Evolutionary conservation across 2,329 filamentous ascomycete species (phyloP), one percentile per base, ranked within the genome.

Genomic region (Ascochyta koolunga): DNA sequence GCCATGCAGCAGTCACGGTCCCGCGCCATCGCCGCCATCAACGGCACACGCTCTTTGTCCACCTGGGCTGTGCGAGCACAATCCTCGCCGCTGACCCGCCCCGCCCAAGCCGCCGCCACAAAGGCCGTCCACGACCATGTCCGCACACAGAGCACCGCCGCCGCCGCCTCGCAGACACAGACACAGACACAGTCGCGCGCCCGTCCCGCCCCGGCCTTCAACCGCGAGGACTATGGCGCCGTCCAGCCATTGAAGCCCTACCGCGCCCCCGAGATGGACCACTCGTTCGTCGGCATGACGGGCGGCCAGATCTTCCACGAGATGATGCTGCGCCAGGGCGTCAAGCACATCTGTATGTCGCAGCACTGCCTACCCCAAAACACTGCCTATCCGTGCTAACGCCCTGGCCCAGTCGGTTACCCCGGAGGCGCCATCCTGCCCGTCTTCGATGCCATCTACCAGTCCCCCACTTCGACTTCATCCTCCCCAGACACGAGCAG

Each of bases 391-490:
- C 16, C 39, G 7, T 40, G 32, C 60, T 64, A 63, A 64, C 53
- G 64, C 29, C 62, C 57, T 58, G 68, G 62, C 57, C 57, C 69
- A 82, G 79, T 82, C 58, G 80, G 80, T 33, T 98, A 98, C 79
- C 91, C 93, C 64, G 93, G 93, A 69, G 93, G 95, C 73, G 93
- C 95, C 63, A 98, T 98, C 78, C 87, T 98, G 31, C 95, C 95
- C 68, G 93, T 98, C 37, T 98, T 97, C 80, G 95, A 99, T 77
- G 95, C 95, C 71, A 98, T 99, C 74, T 96, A 96, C 84, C 96
- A 97, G 81, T 98, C 93, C 53, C 90, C 80, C 89, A 97, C 78
- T 96, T 98, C 80, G 88, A 97, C 59, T 98, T 99, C 73, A 87
- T 98, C 76, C 86, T 98, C 8, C 95, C 95, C 25, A 87, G 90